Evolutionary conservation across 1,284 basidiomycete genomes (phyloP), one percentile per base, ranked within the genome.

Genomic region (Microbotryum silenes-acaulis): DNA sequence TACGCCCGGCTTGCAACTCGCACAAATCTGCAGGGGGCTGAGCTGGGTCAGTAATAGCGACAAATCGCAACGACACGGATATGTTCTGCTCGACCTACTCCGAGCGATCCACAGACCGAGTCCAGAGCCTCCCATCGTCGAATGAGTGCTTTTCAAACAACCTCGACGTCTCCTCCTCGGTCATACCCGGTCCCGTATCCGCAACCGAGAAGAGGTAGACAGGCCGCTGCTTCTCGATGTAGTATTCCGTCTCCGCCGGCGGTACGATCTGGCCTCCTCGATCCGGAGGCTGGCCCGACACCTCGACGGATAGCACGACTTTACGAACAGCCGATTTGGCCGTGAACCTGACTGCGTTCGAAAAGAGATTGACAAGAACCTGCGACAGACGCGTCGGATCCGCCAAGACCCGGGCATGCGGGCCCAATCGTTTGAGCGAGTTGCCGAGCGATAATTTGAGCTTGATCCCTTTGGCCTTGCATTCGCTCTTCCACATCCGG

Each of bases 161-260:
- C 25, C 56, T 49, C 3, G 52, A 33, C 3, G 57, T 57, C 52
- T 66, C 65, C 45, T 66, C 65, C 25, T 57, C 33, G 6, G 62
- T 57, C 63, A 66, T 66, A n/a, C 65, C 65, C 2, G 60, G 65
- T 7, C 65, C 65, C 3, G 62, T 66, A 31, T 66, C 65, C 45
- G 44, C 65, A 42, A 64, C 60, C 2, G 46, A 51, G 56, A 67
- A 67, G 9, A 64, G 33, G 51, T 67, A 66, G 1, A 66, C 50
- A 6, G 65, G 65, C 23, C 46, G 49, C 37, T 46, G 50, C 46
- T 56, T 23, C 16, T 62, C 59, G 29, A 67, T 64, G 10, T 58
- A 42, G 48, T 53, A 56, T 49, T 67, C 65, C 0, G 56, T 60
- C 29, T 67, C 65, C 37, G 42, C 7, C 0, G 62, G 65, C 29